Conservation (phyloP, 2,329 filamentous ascomycete species). For the Aspergillus glaucus region DNA sequence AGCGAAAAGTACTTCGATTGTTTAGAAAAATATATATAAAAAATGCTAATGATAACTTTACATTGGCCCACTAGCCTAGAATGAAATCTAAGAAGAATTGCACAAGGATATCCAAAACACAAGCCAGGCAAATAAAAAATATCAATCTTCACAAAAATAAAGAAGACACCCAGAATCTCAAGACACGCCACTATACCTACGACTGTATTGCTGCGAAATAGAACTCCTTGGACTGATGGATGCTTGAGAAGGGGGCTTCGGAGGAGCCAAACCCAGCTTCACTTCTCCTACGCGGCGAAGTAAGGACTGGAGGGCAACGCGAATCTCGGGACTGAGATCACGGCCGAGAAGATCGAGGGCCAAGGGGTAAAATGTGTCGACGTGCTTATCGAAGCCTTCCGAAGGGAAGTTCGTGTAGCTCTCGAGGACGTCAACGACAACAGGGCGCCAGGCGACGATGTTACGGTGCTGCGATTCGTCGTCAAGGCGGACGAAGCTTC, state of each 20-base stretch:
- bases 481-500: conserved; percentile 76
- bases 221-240: conserved; percentile 32
- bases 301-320: conserved; percentile 69
- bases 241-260: conserved; percentile 18
- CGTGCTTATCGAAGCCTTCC: conserved; percentile 71
- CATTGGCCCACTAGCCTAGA: conserved; percentile 13
- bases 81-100: conserved; percentile 6
- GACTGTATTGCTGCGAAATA: conserved; percentile 25
- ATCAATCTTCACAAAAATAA: conserved; percentile 3
- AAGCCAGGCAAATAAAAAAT: conserved; percentile 5
- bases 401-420: conserved; percentile 80
- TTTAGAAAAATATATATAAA: neutral
- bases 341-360: conserved; percentile 74
- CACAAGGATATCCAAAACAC: conserved; percentile 27
- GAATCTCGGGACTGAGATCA: conserved; percentile 73
- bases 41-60: conserved; percentile 13
- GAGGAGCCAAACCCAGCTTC: conserved; percentile 43
- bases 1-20: neutral
- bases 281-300: conserved; percentile 79
- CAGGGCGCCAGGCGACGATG: conserved; percentile 92
- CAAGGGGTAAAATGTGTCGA: conserved; percentile 79
- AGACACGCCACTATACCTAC: conserved; percentile 24
- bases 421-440: conserved; percentile 94
- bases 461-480: conserved; percentile 96
- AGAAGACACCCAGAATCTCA: conserved; percentile 8